These are phyloP conservation scores for Fusarium cyanostomum DNA, from an alignment of 2,329 filamentous ascomycete species.

Conservation along the genomic window DNA sequence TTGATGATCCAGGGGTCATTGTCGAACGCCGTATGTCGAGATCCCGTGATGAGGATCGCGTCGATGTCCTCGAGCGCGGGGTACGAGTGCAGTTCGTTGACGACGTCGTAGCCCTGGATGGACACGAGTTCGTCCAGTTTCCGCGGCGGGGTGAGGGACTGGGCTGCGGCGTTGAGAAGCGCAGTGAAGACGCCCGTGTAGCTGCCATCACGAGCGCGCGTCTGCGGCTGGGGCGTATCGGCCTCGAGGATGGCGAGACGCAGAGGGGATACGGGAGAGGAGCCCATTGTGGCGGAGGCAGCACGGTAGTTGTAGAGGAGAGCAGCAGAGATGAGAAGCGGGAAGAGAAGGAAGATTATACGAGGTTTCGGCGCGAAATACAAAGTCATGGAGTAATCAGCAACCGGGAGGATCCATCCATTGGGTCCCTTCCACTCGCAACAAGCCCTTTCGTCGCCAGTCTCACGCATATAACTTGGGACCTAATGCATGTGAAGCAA, in stretches of 20 bases:
- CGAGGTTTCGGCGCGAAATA: conserved; percentile 5
- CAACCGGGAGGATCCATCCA: not conserved
- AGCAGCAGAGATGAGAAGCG: not conserved
- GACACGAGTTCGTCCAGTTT: conserved; percentile 59
- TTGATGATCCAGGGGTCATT: conserved; percentile 56
- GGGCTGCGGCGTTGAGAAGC: conserved; percentile 65
- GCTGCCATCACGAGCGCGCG: conserved; percentile 71
- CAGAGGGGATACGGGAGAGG: conserved; percentile 59
- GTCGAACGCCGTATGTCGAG: conserved; percentile 63
- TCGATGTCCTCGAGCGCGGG: conserved; percentile 79
- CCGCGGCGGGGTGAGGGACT: conserved; percentile 53
- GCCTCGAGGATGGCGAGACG: conserved; percentile 90
- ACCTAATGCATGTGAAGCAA: not conserved
- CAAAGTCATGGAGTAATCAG: conserved; percentile 7
- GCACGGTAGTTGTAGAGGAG: not conserved
- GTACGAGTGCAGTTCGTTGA: conserved; percentile 71
- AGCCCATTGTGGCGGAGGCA: conserved; percentile 25
- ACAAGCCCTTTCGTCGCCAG: too few relatives aligned
- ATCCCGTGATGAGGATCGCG: conserved; percentile 83
- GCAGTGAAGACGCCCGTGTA: conserved; percentile 77
- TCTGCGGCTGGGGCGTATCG: conserved; percentile 76
- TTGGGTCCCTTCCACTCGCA: not conserved
- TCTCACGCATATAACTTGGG: not conserved
- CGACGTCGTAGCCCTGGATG: conserved; percentile 76
- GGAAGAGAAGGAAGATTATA: not conserved